A percentile compares a stretch with the other conserved stretches of the same genome.
Conservation (phyloP, 331 rosid genomes). For the Quercus tomentella region DNA sequence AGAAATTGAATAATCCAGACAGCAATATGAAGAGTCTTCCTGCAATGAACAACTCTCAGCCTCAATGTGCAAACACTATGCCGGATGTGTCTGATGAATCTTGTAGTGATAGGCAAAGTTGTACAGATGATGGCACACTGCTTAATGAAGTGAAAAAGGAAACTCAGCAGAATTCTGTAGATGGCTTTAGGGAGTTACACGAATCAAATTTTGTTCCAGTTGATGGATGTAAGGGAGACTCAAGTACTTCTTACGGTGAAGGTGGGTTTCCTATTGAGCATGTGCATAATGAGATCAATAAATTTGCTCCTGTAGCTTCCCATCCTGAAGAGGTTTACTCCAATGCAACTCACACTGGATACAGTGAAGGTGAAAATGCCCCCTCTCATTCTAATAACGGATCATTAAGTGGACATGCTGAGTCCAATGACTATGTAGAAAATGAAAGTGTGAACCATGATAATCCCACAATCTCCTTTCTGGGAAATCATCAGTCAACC, state of each 20-base stretch:
- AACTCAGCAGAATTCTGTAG: slow-evolving; percentile 26
- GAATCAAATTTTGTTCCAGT: slow-evolving; percentile 23
- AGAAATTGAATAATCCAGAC: slow-evolving; percentile 22
- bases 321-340: slow-evolving; percentile 24
- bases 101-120: slow-evolving; percentile 21
- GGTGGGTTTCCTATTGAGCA: slow-evolving; percentile 20
- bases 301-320: slow-evolving; percentile 20
- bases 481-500: slow-evolving; percentile 25
- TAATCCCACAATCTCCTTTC: slow-evolving; percentile 12
- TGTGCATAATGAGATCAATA: slow-evolving; percentile 21
- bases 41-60: not conserved
- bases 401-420: slow-evolving; percentile 15
- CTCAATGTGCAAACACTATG: slow-evolving; percentile 8
- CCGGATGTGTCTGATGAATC: slow-evolving; percentile 26
- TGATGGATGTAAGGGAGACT: slow-evolving; percentile 24
- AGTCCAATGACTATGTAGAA: slow-evolving; percentile 21
- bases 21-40: slow-evolving; percentile 22
- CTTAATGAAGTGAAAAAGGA: slow-evolving; percentile 29
- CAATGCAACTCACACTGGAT: slow-evolving; percentile 23
- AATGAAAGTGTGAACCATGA: slow-evolving; percentile 25
- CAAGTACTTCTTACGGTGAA: slow-evolving; percentile 27
- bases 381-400: slow-evolving; percentile 22
- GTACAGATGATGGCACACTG: slow-evolving; percentile 25
- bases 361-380: slow-evolving; percentile 35
- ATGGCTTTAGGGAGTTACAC: slow-evolving; percentile 23